Conservation (phyloP, 2,329 filamentous ascomycete genomes). For the Epichloe hybrida region DNA sequence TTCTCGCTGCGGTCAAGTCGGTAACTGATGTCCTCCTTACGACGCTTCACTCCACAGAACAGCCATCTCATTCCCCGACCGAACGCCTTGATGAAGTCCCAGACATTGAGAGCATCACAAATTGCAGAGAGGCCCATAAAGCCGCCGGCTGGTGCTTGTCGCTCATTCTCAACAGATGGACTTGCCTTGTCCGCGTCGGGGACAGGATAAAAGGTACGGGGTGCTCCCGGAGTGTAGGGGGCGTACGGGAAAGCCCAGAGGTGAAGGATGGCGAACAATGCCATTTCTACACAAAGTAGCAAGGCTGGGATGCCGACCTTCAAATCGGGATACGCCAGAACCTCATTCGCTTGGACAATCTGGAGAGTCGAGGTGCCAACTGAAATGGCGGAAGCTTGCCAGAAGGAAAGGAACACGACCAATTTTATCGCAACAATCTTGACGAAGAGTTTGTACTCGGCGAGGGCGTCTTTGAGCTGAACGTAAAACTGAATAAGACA, state of each 20-base stretch:
- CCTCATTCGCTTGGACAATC: conserved; percentile 45
- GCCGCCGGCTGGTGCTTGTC: conserved; percentile 46
- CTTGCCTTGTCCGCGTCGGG: conserved; percentile 27
- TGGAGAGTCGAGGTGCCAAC: conserved; percentile 44
- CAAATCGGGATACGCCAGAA: conserved; percentile 59
- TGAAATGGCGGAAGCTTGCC: conserved; percentile 51
- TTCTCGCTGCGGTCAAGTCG: conserved; percentile 17
- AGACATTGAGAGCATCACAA: conserved; percentile 60
- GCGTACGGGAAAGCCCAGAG: conserved; percentile 71
- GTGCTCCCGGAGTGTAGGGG: conserved; percentile 44
- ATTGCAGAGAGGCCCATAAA: conserved; percentile 52
- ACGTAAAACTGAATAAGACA: conserved; percentile 79
- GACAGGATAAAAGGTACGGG: conserved; percentile 32
- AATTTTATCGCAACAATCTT: conserved; percentile 82
- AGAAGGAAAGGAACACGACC: conserved; percentile 84
- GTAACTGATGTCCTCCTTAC: conserved; percentile 41
- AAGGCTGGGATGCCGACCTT: conserved; percentile 69
- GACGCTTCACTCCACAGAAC: conserved; percentile 54
- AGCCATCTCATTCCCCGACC: conserved; percentile 70
- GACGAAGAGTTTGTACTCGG: conserved; percentile 57
- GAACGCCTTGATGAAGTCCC: conserved; percentile 72
- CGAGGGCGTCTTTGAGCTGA: conserved; percentile 56
- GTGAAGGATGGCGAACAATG: conserved; percentile 63
- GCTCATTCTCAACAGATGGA: conserved; percentile 28
- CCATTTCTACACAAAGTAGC: conserved; percentile 75